phyloP scores from a whole-genome alignment of 495 filamentous ascomycete species.

The Lophiostoma macrostomum region DNA sequence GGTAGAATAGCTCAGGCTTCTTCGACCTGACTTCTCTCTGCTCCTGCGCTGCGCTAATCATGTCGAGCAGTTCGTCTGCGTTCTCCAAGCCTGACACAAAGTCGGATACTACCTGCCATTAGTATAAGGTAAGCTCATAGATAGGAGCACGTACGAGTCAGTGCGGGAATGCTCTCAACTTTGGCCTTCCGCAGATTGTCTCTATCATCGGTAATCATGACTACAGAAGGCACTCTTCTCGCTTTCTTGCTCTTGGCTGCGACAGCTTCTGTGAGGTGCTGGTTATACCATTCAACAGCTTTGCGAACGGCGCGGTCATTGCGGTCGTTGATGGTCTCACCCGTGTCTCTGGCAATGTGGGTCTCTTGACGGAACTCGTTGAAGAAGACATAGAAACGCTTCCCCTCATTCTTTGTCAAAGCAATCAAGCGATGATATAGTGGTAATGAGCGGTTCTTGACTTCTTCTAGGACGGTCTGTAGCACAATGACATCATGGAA shows the following conservation, averaged over 20 bases:
- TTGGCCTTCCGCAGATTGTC: slow-evolving; percentile 82
- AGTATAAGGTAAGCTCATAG: not conserved
- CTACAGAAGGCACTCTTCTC: slow-evolving; percentile 67
- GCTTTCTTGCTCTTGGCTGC: slow-evolving; percentile 52
- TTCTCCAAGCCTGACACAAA: slow-evolving; percentile 85
- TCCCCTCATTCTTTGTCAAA: slow-evolving; percentile 89
- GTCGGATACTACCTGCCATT: slow-evolving; percentile 51
- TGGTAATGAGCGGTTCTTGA: slow-evolving; percentile 87
- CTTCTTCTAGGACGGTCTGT: slow-evolving; percentile 93
- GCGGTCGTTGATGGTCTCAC: slow-evolving; percentile 92
- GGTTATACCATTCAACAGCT: slow-evolving; percentile 83
- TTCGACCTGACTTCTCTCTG: slow-evolving; percentile 59
- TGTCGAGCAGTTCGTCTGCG: slow-evolving; percentile 81
- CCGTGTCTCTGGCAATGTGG: slow-evolving; percentile 66
- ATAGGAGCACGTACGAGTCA: slow-evolving; percentile 23
- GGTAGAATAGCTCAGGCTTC: slow-evolving; percentile 70
- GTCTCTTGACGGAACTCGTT: slow-evolving; percentile 96
- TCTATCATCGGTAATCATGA: slow-evolving; percentile 91
- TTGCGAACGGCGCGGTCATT: slow-evolving; percentile 89
- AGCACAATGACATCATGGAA: slow-evolving; percentile 95
- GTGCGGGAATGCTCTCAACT: slow-evolving; percentile 60
- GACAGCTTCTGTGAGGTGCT: slow-evolving; percentile 65
- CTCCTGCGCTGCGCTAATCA: slow-evolving; percentile 79
- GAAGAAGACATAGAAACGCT: slow-evolving; percentile 97
- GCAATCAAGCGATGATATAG: slow-evolving; percentile 90